Conservation (phyloP, 371 early-diverging fungal species). For the Mortierella sp. region DNA sequence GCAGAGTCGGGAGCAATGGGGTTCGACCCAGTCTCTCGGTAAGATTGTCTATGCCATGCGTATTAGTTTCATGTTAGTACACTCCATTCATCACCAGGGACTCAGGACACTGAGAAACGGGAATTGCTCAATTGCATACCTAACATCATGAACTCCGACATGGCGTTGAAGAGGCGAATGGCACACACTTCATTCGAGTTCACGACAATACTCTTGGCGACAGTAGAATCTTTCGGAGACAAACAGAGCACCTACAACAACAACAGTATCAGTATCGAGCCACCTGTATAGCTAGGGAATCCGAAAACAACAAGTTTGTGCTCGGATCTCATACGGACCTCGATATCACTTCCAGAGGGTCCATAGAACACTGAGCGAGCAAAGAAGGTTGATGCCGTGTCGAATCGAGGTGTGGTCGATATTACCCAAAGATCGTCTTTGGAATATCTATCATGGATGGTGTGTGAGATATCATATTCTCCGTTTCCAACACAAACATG, state of each 20-base stretch:
- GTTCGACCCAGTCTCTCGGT: slow-evolving; percentile 56
- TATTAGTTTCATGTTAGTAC: too few species aligned
- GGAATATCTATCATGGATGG: slow-evolving; percentile 17
- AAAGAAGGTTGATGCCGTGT: slow-evolving; percentile 63
- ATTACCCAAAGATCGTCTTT: slow-evolving; percentile 79
- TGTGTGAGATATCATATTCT: too few species aligned
- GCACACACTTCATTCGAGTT: slow-evolving; percentile 60
- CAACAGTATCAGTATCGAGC: neutral
- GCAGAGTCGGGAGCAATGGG: slow-evolving; percentile 61
- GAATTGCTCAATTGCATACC: slow-evolving; percentile 38
- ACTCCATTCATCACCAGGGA: too few species aligned
- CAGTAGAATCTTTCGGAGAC: slow-evolving; percentile 57
- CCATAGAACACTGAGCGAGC: slow-evolving; percentile 69
- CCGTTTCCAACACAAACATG: neutral
- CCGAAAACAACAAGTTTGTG: too few species aligned
- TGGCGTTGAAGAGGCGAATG: slow-evolving; percentile 72
- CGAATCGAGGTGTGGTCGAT: slow-evolving; percentile 59
- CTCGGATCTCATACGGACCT: slow-evolving; percentile 39
- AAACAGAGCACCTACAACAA: slow-evolving; percentile 57
- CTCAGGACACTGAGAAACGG: neutral
- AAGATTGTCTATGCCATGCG: slow-evolving; percentile 57
- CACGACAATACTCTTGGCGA: slow-evolving; percentile 40
- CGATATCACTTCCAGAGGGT: slow-evolving; percentile 63
- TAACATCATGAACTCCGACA: slow-evolving; percentile 80
- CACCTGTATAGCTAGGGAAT: too few species aligned